A percentile compares a stretch with the other conserved stretches of the same genome.
Conservation (phyloP, 371 early-diverging fungal genomes). For the Haplosporangium sp. region DNA sequence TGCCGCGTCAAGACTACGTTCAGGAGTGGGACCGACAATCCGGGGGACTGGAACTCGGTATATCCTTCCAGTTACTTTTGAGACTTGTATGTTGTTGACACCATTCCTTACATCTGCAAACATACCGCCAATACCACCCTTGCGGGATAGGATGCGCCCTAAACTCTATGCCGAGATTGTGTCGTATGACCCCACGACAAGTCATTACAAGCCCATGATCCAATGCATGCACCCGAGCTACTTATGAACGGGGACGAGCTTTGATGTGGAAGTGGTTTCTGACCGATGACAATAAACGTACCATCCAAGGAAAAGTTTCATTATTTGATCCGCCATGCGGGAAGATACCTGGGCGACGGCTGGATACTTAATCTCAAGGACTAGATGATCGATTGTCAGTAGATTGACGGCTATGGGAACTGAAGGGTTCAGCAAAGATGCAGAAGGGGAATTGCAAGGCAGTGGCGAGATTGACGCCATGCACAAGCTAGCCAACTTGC, state of each 20-base stretch:
- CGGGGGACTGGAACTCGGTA: slow-evolving; percentile 69
- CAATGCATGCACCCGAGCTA: slow-evolving; percentile 64
- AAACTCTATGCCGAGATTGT: slow-evolving; percentile 57
- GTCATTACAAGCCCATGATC: slow-evolving; percentile 62
- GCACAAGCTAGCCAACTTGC: too few relatives aligned
- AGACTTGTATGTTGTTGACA: slow-evolving; percentile 67
- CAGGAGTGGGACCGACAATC: slow-evolving; percentile 50
- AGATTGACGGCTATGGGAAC: too few relatives aligned
- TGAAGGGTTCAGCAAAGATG: too few relatives aligned
- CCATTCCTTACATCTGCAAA: slow-evolving; percentile 58
- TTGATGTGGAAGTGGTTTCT: too few relatives aligned
- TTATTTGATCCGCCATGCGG: slow-evolving; percentile 72
- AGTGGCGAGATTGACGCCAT: too few relatives aligned
- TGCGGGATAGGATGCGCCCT: slow-evolving; percentile 57
- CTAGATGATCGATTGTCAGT: too few relatives aligned
- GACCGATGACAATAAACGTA: slow-evolving; percentile 59
- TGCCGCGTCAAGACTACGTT: slow-evolving; percentile 52
- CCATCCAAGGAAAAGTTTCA: slow-evolving; percentile 56
- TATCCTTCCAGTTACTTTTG: slow-evolving; percentile 76
- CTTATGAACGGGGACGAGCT: slow-evolving; percentile 75
- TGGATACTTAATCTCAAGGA: too few relatives aligned
- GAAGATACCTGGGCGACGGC: slow-evolving; percentile 66
- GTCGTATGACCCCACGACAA: slow-evolving; percentile 60
- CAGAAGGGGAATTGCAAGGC: too few relatives aligned
- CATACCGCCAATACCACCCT: slow-evolving; percentile 38